Evolutionary conservation across 2,329 filamentous ascomycete species (phyloP).

Genomic region (Ciborinia camelliae): DNA sequence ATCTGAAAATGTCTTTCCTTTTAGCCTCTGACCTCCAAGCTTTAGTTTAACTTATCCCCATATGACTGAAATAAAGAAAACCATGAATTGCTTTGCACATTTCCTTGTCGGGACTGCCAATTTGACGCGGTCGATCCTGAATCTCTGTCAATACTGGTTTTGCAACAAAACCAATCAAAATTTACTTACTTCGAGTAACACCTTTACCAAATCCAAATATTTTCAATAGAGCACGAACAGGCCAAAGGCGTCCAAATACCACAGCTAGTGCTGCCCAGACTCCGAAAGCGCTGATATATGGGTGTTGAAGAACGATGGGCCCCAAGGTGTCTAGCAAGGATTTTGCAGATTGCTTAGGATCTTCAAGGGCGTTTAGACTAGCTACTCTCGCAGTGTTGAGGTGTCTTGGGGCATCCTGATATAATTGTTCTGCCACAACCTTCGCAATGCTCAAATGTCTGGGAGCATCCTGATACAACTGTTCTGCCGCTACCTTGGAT

Average conservation of each 20-base stretch:
- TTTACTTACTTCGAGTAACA: background rate
- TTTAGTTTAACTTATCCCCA: background rate
- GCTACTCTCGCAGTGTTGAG: background rate
- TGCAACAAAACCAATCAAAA: background rate
- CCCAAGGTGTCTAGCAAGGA: background rate
- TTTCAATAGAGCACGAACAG: background rate
- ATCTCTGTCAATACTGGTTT: background rate
- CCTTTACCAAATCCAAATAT: constrained; percentile 15
- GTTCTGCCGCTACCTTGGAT: background rate
- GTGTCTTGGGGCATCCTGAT: background rate
- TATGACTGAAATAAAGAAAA: constrained; percentile 6
- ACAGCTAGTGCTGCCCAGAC: constrained; percentile 1
- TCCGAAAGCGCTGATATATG: background rate
- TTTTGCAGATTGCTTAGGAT: constrained; percentile 8
- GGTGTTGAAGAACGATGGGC: background rate
- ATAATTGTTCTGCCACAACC: background rate
- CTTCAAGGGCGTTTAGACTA: background rate
- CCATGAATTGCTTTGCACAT: constrained; percentile 13
- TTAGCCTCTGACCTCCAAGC: background rate
- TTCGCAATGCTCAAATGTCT: background rate
- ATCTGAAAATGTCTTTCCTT: background rate
- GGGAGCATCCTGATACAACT: constrained; percentile 10
- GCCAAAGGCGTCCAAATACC: constrained; percentile 7
- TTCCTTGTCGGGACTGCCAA: constrained; percentile 8
- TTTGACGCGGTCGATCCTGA: constrained; percentile 3